Evolutionary conservation across 2,329 filamentous ascomycete genomes (phyloP), one percentile per base, ranked within the genome.

Genomic region (Sporothrix sp.): DNA sequence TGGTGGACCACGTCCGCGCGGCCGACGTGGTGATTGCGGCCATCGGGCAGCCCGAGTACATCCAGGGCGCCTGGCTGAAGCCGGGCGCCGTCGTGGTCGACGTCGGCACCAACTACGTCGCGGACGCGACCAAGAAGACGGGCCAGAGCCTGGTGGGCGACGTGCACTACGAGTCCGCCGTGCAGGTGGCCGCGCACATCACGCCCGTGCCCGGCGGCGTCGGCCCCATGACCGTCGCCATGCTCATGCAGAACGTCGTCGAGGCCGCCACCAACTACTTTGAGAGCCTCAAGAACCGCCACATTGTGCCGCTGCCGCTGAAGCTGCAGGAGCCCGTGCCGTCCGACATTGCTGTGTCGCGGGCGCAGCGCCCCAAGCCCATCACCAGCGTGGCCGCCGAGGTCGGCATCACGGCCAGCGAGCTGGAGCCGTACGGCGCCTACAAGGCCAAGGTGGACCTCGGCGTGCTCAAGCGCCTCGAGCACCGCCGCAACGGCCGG

Each of bases 201-300:
- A 98, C 93, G 2, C 93, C 93, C 1, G 93, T 98, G 2, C 93
- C 93, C 1, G 93, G 93, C 52, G 93, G 93, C 66, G 93, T 98
- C 53, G 93, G 93, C 0, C 93, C 93, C 46, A 98, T 98, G 93
- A 98, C 93, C 3, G 90, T 98, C 56, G 93, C 93, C 54, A 98
- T 98, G 93, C 75, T 98, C 43, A 73, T 98, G 60, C 87, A 95
- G 68, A 98, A 98, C 63, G 90, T 97, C 8, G 85, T 97, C 50
- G 85, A 91, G 59, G 84, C 91, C 30, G 85, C 93, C 32, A 84
- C 82, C 44, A 72, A 78, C 52, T 90, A 87, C 63, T 93, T 93
- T 57, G 87, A 93, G 57, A 79, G 79, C 54, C 85, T 94, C 66
- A 94, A 87, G 70, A 74, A 83, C 56, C 80, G 93, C 53, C 82